phyloP scores from a whole-genome alignment of 2,329 filamentous ascomycete genomes.

The Fusarium sp. region DNA sequence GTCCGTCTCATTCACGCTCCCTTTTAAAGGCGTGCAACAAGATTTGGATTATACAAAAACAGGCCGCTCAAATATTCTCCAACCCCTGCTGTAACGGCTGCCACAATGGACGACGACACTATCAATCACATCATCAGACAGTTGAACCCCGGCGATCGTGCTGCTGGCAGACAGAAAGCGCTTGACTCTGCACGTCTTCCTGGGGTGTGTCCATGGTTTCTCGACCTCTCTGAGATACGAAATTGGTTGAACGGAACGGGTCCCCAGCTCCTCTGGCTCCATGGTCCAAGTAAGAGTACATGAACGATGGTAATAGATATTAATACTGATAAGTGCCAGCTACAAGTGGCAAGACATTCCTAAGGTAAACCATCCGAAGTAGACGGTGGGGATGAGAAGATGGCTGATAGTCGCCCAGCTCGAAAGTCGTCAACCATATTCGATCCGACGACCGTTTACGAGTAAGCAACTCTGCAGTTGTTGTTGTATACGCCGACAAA shows the following conservation, averaged over 20 bases:
- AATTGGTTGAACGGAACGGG: neutral
- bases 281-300: neutral
- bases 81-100: fast-evolving
- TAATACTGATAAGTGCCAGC: neutral
- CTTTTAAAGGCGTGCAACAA: neutral
- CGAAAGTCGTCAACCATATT: neutral
- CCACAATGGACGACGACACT: neutral
- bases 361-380: neutral
- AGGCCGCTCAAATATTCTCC: neutral
- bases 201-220: neutral
- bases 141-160: conserved; percentile 8
- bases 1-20: neutral
- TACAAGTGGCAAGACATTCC: conserved; percentile 13
- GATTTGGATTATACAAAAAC: neutral
- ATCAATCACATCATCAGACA: neutral
- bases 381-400: neutral
- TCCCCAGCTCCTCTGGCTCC: neutral
- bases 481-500: neutral
- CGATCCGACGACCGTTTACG: fast-evolving
- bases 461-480: neutral
- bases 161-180: neutral
- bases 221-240: neutral
- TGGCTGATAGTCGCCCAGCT: neutral
- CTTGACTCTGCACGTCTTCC: neutral
- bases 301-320: fast-evolving